A percentile compares a stretch with the other conserved stretches of the same genome.
phyloP scores from a whole-genome alignment of 2,329 filamentous ascomycete species.

The Ceratocystis cubensis region DNA sequence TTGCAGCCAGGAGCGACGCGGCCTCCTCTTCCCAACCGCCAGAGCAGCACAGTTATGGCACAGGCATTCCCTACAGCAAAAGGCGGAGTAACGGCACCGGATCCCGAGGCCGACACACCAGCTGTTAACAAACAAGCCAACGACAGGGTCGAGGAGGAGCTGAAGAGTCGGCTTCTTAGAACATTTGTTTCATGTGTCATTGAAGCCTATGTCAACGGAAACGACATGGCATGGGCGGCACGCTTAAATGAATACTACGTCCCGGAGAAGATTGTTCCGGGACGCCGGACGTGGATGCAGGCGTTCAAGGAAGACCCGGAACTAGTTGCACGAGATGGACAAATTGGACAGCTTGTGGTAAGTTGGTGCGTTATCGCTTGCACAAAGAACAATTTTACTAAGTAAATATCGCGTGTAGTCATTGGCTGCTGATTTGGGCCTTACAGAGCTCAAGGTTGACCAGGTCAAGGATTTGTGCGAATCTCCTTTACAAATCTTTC shows the following conservation, averaged over 20 bases:
- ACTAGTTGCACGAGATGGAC: conserved; percentile 48
- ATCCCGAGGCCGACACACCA: conserved; percentile 38
- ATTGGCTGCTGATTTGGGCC: conserved; percentile 49
- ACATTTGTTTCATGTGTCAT: conserved; percentile 67
- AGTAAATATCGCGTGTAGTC: conserved; percentile 31
- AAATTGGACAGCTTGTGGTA: conserved; percentile 61
- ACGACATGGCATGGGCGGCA: conserved; percentile 48
- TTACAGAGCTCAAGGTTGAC: conserved; percentile 35
- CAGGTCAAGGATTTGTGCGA: conserved; percentile 37
- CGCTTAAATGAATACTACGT: conserved; percentile 56
- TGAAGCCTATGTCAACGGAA: conserved; percentile 56
- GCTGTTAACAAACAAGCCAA: conserved; percentile 33
- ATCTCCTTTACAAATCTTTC: conserved; percentile 33
- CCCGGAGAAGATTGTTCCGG: conserved; percentile 50
- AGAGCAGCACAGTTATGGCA: conserved; percentile 45
- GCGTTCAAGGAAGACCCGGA: conserved; percentile 52
- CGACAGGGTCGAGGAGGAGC: conserved; percentile 44
- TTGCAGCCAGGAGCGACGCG: conserved; percentile 51
- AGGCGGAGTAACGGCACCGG: conserved; percentile 38
- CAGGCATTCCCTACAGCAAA: conserved; percentile 11
- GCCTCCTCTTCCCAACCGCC: conserved; percentile 47
- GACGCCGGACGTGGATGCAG: conserved; percentile 48
- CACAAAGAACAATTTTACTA: not conserved
- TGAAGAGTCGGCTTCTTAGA: conserved; percentile 55
- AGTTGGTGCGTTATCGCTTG: conserved; percentile 25